phyloP scores from a whole-genome alignment of 108 stramenopile genomes.

The Cyclotella baltica region DNA sequence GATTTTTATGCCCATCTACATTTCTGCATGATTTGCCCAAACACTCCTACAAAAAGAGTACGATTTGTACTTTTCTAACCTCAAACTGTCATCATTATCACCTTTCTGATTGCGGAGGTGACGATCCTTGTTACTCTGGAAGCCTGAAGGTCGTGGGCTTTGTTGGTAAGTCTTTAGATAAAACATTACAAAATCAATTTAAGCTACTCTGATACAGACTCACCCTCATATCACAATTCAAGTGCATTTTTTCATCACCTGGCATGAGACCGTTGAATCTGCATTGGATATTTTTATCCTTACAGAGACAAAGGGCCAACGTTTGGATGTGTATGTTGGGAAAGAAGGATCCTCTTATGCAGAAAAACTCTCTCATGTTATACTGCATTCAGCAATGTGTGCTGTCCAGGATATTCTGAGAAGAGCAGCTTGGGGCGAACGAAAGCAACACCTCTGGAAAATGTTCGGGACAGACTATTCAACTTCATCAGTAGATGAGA shows the following conservation, averaged over 20 bases:
- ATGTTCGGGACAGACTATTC: slow-evolving; percentile 26
- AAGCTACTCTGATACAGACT: not conserved
- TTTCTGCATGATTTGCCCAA: slow-evolving; percentile 28
- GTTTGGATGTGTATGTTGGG: slow-evolving; percentile 34
- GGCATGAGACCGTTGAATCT: slow-evolving; percentile 45
- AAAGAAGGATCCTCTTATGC: slow-evolving; percentile 41
- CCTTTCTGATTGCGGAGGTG: slow-evolving; percentile 28
- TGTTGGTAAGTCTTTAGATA: not conserved
- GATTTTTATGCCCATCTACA: slow-evolving; percentile 41
- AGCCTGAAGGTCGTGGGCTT: slow-evolving; percentile 41
- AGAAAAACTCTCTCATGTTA: slow-evolving; percentile 40
- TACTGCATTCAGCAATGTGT: slow-evolving; percentile 36
- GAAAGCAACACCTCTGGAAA: slow-evolving; percentile 44
- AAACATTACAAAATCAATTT: not conserved
- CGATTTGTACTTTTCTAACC: slow-evolving; percentile 25
- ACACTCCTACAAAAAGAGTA: slow-evolving; percentile 31
- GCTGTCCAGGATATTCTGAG: slow-evolving; percentile 25
- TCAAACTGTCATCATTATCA: slow-evolving; percentile 21
- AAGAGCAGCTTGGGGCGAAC: slow-evolving; percentile 17
- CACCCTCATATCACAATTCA: not conserved
- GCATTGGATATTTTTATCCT: slow-evolving; percentile 49
- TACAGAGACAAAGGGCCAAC: slow-evolving; percentile 40
- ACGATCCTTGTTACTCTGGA: slow-evolving; percentile 21
- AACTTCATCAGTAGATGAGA: not conserved
- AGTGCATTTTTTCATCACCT: slow-evolving; percentile 45